phyloP scores from a whole-genome alignment of 2,329 filamentous ascomycete species.

The Aspergillus floridensis region DNA sequence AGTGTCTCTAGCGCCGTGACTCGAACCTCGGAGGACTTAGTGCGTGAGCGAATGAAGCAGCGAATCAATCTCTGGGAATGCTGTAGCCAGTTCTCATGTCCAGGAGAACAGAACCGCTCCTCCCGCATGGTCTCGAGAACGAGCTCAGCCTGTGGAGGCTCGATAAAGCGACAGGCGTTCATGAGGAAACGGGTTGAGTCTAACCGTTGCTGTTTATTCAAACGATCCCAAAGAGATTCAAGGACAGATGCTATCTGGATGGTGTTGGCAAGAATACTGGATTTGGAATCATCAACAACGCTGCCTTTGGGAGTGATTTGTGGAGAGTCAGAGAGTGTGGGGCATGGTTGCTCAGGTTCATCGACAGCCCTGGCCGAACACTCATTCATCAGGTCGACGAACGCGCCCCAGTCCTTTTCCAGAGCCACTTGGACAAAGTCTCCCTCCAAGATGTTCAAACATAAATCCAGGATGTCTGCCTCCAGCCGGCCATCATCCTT shows the following conservation, averaged over 20 bases:
- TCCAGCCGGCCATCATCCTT: conserved; percentile 41
- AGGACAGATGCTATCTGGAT: conserved; percentile 37
- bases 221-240: conserved; percentile 38
- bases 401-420: conserved; percentile 32
- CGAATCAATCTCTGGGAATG: conserved; percentile 35
- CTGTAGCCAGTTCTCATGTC: conserved; percentile 33
- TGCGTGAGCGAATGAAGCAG: conserved; percentile 38
- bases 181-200: conserved; percentile 37
- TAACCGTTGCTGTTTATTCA: conserved; percentile 36
- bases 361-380: conserved; percentile 36
- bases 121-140: conserved; percentile 35
- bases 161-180: conserved; percentile 36
- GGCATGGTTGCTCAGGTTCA: conserved; percentile 24
- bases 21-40: conserved; percentile 40
- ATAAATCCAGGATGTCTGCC: conserved; percentile 42
- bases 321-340: conserved; percentile 23
- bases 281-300: conserved; percentile 35
- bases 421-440: conserved; percentile 34
- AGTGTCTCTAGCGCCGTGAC: conserved; percentile 39
- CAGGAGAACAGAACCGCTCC: conserved; percentile 36
- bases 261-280: conserved; percentile 39
- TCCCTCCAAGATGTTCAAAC: conserved; percentile 40
- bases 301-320: conserved; percentile 25
- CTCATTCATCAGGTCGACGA: conserved; percentile 32
- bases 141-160: conserved; percentile 39